phyloP scores from a whole-genome alignment of 2,329 filamentous ascomycete species.

The Periconia macrospinosa region DNA sequence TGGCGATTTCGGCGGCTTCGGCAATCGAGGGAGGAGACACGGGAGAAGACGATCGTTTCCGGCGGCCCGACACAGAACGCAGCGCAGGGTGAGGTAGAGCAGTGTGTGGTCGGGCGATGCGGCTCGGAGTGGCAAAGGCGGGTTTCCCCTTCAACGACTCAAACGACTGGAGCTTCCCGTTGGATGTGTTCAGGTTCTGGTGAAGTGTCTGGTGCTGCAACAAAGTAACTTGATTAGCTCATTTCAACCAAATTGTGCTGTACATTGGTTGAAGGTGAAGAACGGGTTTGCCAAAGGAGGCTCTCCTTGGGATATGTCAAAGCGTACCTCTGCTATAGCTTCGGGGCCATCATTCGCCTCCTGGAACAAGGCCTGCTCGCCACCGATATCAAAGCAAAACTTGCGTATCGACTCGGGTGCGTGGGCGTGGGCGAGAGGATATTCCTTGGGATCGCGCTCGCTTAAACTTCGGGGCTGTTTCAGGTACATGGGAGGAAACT shows the following conservation, averaged over 20 bases:
- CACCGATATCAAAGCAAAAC: constrained; percentile 73
- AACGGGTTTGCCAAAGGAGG: constrained; percentile 14
- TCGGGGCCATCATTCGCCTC: constrained; percentile 62
- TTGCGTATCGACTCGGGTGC: constrained; percentile 78
- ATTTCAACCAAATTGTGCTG: constrained; percentile 2
- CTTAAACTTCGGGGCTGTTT: constrained; percentile 70
- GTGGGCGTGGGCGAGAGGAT: constrained; percentile 80
- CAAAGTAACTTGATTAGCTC: constrained; percentile 25
- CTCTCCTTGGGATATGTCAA: constrained; percentile 16
- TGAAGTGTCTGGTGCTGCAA: constrained; percentile 49
- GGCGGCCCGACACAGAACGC: constrained; percentile 34
- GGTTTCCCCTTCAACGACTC: constrained; percentile 44
- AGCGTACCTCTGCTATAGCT: constrained; percentile 57
- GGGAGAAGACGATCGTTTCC: constrained; percentile 56
- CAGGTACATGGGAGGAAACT: constrained; percentile 81
- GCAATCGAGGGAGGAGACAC: constrained; percentile 55
- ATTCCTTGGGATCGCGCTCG: constrained; percentile 82
- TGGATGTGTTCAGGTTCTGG: constrained; percentile 48
- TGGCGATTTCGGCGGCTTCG: constrained; percentile 55
- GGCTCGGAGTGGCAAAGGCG: constrained; percentile 46
- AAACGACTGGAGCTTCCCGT: constrained; percentile 49
- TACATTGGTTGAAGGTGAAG: constrained; percentile 8
- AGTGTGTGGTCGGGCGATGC: constrained; percentile 34
- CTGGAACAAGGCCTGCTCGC: constrained; percentile 62
- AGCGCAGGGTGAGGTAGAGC: constrained; percentile 18